Base-by-base conservation (phyloP, 257 asterid species). In the Capsicum chinense region DNA sequence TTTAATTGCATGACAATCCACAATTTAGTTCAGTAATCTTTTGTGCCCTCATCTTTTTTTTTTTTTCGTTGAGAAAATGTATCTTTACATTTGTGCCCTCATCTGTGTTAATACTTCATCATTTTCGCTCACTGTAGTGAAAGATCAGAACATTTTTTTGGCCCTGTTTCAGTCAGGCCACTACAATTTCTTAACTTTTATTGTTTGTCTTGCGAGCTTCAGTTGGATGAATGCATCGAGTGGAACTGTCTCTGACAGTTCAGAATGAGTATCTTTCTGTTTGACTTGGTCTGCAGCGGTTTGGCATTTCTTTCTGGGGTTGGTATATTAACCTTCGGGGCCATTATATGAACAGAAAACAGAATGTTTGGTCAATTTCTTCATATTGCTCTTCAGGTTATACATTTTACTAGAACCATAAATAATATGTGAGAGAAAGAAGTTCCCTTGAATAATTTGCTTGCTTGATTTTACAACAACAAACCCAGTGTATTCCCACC, bases 351-450 rank as follows among this genome's bases (percentile, higher is more conserved):
- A 70, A 13, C 57, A 47, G 58, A 6, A 44, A 71, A 71, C 33
- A 44, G 17, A 71, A 2, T 44, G 16, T 71, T 9, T 71, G 44
- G 57, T 56, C 58, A 47, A 71, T 26, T 47, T 44, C 35, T n/a
- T 71, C 21, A 9, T 16, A 42, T n/a, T 1, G 7, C 56, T 3
- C 79, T 44, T 16, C 39, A 47, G 57, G 10, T 71, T 71, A 35
- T 71, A 71, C 21, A 66, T 67, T 16, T 82, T 82, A 47, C 79
- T 63, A 42, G 71, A 33, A 81, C 64, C 33, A 52, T 52, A 56
- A 50, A 4, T 82, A 82, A 66, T 35, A 67, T 50, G 62, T 50
- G 81, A 12, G 81, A 48, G 60, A 50, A 3, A 9, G 44, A 74
- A 13, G 62, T 21, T 74, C 8, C 19, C 21, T 21, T 26, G 62